A percentile compares a stretch with the other conserved stretches of the same genome.
phyloP scores from a whole-genome alignment of 169 alveolate genomes.

The Plasmodium billcollinsi region DNA sequence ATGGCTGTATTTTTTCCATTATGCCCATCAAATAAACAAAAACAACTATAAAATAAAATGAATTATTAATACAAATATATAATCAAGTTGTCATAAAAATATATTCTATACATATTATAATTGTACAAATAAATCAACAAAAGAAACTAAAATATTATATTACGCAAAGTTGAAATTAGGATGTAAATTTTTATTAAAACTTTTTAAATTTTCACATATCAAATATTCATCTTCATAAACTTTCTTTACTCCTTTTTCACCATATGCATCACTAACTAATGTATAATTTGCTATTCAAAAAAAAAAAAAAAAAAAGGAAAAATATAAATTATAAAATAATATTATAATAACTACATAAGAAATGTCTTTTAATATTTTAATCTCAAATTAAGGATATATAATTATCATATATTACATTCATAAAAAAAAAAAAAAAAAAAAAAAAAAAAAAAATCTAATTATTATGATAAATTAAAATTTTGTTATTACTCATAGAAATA shows the following conservation, averaged over 20 bases:
- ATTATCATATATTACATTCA: not conserved
- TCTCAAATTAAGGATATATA: not conserved
- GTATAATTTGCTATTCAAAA: slow-evolving; percentile 35
- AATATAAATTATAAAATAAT: not conserved
- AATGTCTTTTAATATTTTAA: not conserved
- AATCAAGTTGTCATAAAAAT: not conserved
- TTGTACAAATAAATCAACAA: not conserved
- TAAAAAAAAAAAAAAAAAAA: not conserved
- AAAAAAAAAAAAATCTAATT: not conserved
- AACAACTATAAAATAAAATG: slow-evolving; percentile 35
- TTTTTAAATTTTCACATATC: slow-evolving; percentile 72
- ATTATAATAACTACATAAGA: not conserved
- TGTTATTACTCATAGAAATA: slow-evolving; percentile 66
- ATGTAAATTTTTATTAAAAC: slow-evolving; percentile 52
- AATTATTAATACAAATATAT: not conserved
- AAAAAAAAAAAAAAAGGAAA: slow-evolving; percentile 17
- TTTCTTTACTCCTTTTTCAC: slow-evolving; percentile 83
- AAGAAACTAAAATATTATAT: not conserved
- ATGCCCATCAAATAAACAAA: slow-evolving; percentile 73
- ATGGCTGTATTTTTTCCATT: slow-evolving; percentile 67
- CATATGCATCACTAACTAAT: slow-evolving; percentile 74
- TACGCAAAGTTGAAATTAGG: slow-evolving; percentile 73
- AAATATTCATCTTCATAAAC: slow-evolving; percentile 83
- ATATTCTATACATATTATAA: not conserved
- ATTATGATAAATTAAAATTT: not conserved